Evolutionary conservation across 495 filamentous ascomycete species (phyloP), one percentile per base, ranked within the genome.

Genomic region (Annulohypoxylon maeteangense): DNA sequence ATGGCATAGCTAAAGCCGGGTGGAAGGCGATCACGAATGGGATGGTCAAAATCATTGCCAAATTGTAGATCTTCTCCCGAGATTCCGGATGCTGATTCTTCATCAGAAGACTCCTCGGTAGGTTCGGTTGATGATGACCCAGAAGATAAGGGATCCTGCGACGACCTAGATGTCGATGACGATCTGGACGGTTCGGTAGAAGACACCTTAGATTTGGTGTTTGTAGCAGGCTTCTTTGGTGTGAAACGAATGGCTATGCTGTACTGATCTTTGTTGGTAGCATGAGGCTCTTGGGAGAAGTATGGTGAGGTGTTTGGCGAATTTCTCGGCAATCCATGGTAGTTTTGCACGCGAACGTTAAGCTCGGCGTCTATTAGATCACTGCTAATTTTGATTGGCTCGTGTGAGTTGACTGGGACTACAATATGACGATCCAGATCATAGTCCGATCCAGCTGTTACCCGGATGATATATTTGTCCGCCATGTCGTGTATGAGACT

Each of bases 1-100:
- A 97, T 89, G 0, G 93, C 93, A 0, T 90, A 87, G 54, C 85
- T 85, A 77, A 97, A 97, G 4, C 93, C 95, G 0, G 91, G 91
- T 0, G 95, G 95, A 0, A 99, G 83, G n/a, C 89, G 85, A 71
- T 95, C 90, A 40, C 92, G 88, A 63, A 99, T 92, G 0, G 94
- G 92, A 25, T 90, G 87, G 71, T 95, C 93, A 67, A 98, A 97
- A 80, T 97, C 92, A 77, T 98, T 98, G 16, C 95, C 95, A 64
- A 94, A 97, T 34, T 97, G 85, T 1, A 98, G 85, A 59, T 93
- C 90, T 22, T 88, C 79, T 44, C 88, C 93, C 6, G 85, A 83
- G 27, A 97, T 89, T 4, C 80, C 81, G 23, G 31, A 60, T 34
- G 12, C 44, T 10, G 44, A 29, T 63, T 74, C 66, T 16, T 66